Evolutionary conservation across 2,329 filamentous ascomycete genomes (phyloP), one percentile per base, ranked within the genome.

Genomic region (Fusarium floridanum): DNA sequence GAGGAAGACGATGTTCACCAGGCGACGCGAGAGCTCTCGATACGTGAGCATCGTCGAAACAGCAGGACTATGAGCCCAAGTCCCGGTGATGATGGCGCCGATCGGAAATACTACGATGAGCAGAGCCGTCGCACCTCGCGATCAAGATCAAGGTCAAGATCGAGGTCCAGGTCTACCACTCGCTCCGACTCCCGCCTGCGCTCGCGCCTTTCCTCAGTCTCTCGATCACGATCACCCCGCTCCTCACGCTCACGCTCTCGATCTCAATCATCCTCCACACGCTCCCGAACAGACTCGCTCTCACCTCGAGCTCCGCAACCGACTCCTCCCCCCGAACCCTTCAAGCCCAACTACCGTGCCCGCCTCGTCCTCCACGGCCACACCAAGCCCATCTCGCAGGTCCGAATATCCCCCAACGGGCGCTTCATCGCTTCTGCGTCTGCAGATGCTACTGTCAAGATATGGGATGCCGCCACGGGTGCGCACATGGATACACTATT

Each of bases 351-450:
- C 80, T 97, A 95, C 84, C 88, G 86, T 48, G 89, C 91, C 37
- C 90, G 91, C 63, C 89, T 95, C 73, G 88, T 93, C 22, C 88
- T 98, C 22, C 89, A 88, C 70, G 95, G 95, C 3, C 96, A 98
- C 84, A 88, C 90, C 60, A 91, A 92, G 70, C 92, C 94, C 24
- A 91, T 98, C 1, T 93, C 95, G 3, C 92, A 94, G 64, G 94
- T 97, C 59, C 93, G 94, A 77, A 97, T 98, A 83, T 98, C 95
- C 2, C 97, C 96, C 0, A 93, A 98, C 83, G 95, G 95, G 6
- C 89, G 90, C 36, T 97, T 94, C 91, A 94, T 99, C 75, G 97
- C 97, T 22, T 97, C 93, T 72, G 93, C 93, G 62, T 97, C 95
- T 37, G 95, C 96, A 22, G 97, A 99, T 84, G 93, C 91, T 64